phyloP scores from a whole-genome alignment of 164 flowering plant genomes.

The Stephania japonica region DNA sequence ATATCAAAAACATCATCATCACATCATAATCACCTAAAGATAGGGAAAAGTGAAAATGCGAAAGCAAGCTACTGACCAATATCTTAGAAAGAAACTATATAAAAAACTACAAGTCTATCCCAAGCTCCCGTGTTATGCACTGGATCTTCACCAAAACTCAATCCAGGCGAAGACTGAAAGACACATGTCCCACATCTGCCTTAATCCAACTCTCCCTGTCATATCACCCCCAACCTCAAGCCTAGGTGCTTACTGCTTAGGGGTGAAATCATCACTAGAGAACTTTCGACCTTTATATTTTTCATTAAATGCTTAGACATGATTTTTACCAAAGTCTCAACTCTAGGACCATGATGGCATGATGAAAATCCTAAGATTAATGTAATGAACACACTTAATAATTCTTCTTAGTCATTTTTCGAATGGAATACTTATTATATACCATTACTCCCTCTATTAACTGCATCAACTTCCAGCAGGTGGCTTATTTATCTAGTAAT shows the following conservation, averaged over 20 bases:
- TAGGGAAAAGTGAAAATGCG: too few relatives aligned
- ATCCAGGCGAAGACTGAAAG: not conserved
- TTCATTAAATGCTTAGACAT: not conserved
- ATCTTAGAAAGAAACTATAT: not conserved
- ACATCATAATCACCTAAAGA: too few relatives aligned
- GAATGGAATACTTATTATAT: not conserved
- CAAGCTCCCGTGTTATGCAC: not conserved
- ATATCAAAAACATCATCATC: too few relatives aligned
- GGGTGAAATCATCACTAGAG: not conserved
- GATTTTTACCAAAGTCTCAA: not conserved
- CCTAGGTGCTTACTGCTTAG: not conserved
- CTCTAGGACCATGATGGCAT: not conserved
- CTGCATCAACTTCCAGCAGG: too few relatives aligned
- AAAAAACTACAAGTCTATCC: not conserved
- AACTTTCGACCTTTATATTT: not conserved
- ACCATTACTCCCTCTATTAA: not conserved
- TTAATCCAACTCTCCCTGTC: not conserved
- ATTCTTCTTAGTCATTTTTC: not conserved
- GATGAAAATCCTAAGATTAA: not conserved
- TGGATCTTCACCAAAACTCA: not conserved
- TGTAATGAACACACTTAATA: not conserved
- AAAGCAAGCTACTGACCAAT: too few relatives aligned
- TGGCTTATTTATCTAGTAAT: too few relatives aligned
- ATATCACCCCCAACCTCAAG: not conserved
- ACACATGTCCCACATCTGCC: not conserved